Base-by-base conservation (phyloP, 106 monocot genomes). In the Dendrobium nobile region DNA sequence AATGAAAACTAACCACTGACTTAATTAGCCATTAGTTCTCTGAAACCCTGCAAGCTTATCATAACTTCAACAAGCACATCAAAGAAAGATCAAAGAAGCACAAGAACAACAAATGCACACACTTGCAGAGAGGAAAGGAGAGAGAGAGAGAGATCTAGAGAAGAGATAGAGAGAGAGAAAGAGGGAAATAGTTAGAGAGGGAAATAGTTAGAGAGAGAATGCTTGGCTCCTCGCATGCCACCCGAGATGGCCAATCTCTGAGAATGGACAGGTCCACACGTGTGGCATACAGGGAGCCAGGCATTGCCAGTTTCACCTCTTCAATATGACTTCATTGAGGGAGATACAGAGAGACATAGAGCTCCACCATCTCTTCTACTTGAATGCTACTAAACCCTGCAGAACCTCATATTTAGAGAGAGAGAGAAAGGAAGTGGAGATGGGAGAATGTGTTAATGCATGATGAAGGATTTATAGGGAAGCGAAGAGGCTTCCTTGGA, bases 201-300 rank as follows among this genome's bases (percentile, higher is more conserved):
- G 42, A 42, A 5, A 73, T 10, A 42, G 40, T 42, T 17, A 20
- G 73, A 73, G 41, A 73, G 73, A 73, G 47, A 75, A 75, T 75
- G 75, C 75, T 47, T 75, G 75, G 47, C 75, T 75, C 75, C 75
- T 47, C 24, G 75, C 47, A 75, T 47, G 75, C 75, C 75, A 75
- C 75, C 44, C 75, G 47, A 2, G 41, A 17, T 41, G 42, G 44
- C 47, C 47, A 47, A 47, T 75, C 75, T 75, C 47, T 26, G 47
- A 15, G 44, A 47, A 75, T 24, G 47, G 24, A 75, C 47, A 7
- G 24, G 75, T 73, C 47, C 44, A 47, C 75, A 47, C 75, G 75
- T 47, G 75, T 75, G 75, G 75, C 75, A 47, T 75, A 47, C 75
- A 75, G 47, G 75, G 75, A 75, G 75, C 75, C 75, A 75, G 47